These are phyloP conservation scores for Rhodotorula glutinis DNA, from an alignment of 1,284 basidiomycete genomes.

Conservation along the genomic window DNA sequence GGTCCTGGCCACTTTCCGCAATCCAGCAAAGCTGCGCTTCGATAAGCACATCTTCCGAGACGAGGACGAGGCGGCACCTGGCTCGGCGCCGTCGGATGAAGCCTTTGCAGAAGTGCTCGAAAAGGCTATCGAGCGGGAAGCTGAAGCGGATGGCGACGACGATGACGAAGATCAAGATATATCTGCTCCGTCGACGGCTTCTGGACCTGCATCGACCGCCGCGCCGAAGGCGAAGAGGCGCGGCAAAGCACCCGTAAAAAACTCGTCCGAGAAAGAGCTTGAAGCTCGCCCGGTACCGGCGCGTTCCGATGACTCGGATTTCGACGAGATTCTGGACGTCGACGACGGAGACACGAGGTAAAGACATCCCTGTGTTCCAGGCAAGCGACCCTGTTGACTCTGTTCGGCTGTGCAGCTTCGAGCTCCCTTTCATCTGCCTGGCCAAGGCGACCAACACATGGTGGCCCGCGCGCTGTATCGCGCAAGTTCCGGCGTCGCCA, in stretches of 20 bases:
- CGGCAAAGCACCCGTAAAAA: too few relatives aligned
- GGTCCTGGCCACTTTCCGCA: constrained; percentile 23
- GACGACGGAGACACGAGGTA: constrained; percentile 6
- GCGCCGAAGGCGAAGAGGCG: too few relatives aligned
- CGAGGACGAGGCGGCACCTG: not conserved
- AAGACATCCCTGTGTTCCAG: not conserved
- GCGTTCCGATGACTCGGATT: too few relatives aligned
- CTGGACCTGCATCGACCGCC: too few relatives aligned
- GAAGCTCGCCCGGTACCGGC: too few relatives aligned
- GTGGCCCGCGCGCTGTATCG: constrained; percentile 17
- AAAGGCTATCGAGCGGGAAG: constrained; percentile 2
- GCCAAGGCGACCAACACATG: not conserved
- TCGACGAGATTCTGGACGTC: not conserved
- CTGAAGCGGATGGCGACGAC: constrained; percentile 2
- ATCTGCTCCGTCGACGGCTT: not conserved
- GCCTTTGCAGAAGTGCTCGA: constrained; percentile 13
- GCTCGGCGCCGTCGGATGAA: not conserved
- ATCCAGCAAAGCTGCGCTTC: constrained; percentile 20
- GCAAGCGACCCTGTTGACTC: not conserved
- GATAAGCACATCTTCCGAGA: constrained; percentile 15
- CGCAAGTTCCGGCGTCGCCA: constrained; percentile 6
- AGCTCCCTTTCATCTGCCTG: constrained; percentile 18
- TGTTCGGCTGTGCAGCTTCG: not conserved
- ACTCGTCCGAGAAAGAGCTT: too few relatives aligned
- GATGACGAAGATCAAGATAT: not conserved